Evolutionary conservation across 176 grass and related monocot genomes (phyloP), one percentile per base, ranked within the genome.

Genomic region (Chrysopogon serrulatus): DNA sequence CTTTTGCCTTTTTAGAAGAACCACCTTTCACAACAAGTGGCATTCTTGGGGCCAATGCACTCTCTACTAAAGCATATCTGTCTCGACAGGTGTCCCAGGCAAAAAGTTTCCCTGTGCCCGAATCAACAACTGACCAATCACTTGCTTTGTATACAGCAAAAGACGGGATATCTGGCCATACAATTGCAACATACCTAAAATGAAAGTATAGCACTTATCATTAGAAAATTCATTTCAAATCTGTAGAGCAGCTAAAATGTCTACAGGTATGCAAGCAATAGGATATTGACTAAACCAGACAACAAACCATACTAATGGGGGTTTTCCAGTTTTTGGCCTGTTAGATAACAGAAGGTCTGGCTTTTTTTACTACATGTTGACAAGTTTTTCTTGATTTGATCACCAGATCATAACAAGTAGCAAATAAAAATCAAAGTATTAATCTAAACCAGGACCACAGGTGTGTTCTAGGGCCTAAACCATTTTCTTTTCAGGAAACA

Each of bases 101-200:
- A 75, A 99, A 99, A 45, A 99, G 91, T 78, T 89, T 99, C 53
- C 96, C 96, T 27, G 93, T 99, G 43, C 96, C 96, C 77, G 93
- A 92, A 88, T 99, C 96, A 63, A 94, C 93, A 73, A 94, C 93
- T 30, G 91, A 84, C 93, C 93, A 99, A 86, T 99, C 96, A 88
- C 85, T 95, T 85, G 89, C 93, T 85, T 95, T 99, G 86, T 96
- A 99, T 36, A 99, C 78, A 79, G 84, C 47, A 81, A 99, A 99
- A 32, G 96, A 96, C 79, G 96, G 96, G 73, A 99, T 94, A 82
- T 99, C 96, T 53, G 96, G 96, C 96, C 93, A 96, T 70, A 99
- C 86, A 75, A 89, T 76, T 83, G 96, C 86, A 85, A 99, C 93
- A 75, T 99, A 99, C 87, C 96, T 99, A 91, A 69, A 88, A 83